A percentile compares a stretch with the other conserved stretches of the same genome.
These are phyloP conservation scores for Alternaria hordeiaustralica DNA, from an alignment of 2,329 filamentous ascomycete species.

Conservation along the genomic window DNA sequence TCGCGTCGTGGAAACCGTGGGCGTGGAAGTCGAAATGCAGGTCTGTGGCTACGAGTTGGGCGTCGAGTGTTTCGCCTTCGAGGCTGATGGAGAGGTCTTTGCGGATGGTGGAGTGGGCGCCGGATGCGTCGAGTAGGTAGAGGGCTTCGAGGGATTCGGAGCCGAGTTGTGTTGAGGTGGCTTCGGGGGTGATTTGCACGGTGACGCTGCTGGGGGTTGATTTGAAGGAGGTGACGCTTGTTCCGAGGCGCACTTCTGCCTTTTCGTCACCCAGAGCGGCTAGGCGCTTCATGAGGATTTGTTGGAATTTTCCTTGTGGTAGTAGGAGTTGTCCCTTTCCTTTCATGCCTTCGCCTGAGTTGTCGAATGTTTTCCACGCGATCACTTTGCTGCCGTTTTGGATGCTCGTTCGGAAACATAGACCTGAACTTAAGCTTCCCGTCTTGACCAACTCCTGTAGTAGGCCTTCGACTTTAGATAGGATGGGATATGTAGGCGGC, in stretches of 20 bases:
- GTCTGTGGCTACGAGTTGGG: slow-evolving; percentile 50
- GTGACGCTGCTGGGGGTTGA: slow-evolving; percentile 11
- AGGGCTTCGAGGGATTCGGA: slow-evolving; percentile 24
- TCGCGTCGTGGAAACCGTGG: slow-evolving; percentile 50
- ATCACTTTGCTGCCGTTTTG: slow-evolving; percentile 34
- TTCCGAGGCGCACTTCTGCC: slow-evolving; percentile 30
- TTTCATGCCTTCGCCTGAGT: slow-evolving; percentile 27
- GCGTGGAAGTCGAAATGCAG: slow-evolving; percentile 46
- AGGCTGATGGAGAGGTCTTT: slow-evolving; percentile 30
- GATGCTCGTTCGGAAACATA: slow-evolving; percentile 40
- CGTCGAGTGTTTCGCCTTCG: slow-evolving; percentile 44
- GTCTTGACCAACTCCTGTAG: slow-evolving; percentile 43
- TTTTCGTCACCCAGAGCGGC: slow-evolving; percentile 1
- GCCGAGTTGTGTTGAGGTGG: slow-evolving; percentile 1
- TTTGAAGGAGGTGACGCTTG: slow-evolving; percentile 20
- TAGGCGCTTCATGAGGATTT: slow-evolving; percentile 32
- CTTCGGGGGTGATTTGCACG: slow-evolving; percentile 13
- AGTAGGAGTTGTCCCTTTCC: slow-evolving; percentile 35
- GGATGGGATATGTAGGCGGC: slow-evolving; percentile 49
- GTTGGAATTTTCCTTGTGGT: slow-evolving; percentile 42
- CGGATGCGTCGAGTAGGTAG: slow-evolving; percentile 43
- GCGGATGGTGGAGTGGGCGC: slow-evolving; percentile 31
- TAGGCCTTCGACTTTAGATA: slow-evolving; percentile 45
- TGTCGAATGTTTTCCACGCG: slow-evolving; percentile 33
- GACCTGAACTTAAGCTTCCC: slow-evolving; percentile 28